A percentile compares a stretch with the other conserved stretches of the same genome.
Conservation (phyloP, 148 eudicot species). For the Rhododendron henanense region DNA sequence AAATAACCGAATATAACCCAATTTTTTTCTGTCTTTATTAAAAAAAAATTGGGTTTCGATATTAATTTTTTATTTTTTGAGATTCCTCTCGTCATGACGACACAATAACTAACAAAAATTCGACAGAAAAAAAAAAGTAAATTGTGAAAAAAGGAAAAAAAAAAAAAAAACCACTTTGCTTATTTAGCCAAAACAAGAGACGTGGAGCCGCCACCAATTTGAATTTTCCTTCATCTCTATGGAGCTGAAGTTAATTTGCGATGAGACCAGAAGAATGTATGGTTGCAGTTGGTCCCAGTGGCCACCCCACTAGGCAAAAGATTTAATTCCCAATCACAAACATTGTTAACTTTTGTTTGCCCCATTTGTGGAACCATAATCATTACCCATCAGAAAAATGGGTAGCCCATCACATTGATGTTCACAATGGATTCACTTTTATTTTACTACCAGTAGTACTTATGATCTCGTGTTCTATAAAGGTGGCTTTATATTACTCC, state of each 20-base stretch:
- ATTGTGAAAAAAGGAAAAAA: too few species aligned
- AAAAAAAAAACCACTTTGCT: too few species aligned
- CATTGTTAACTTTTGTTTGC: neutral
- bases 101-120: too few species aligned
- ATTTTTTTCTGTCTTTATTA: too few species aligned
- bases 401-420: neutral
- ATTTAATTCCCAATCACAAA: neutral
- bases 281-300: neutral
- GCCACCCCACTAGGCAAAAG: constrained; percentile 5
- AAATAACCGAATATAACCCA: too few species aligned
- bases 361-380: constrained; percentile 6
- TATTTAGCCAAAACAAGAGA: too few species aligned
- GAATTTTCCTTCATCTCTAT: neutral
- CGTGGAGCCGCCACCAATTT: neutral
- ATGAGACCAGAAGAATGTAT: neutral
- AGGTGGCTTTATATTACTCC: neutral
- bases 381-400: neutral
- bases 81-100: too few species aligned
- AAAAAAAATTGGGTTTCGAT: too few species aligned
- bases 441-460: neutral
- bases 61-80: too few species aligned
- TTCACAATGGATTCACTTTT: neutral
- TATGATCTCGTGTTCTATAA: neutral
- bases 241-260: neutral
- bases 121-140: too few species aligned